Base-by-base conservation (phyloP, 2,329 filamentous ascomycete genomes). In the Penicillium sp. region DNA sequence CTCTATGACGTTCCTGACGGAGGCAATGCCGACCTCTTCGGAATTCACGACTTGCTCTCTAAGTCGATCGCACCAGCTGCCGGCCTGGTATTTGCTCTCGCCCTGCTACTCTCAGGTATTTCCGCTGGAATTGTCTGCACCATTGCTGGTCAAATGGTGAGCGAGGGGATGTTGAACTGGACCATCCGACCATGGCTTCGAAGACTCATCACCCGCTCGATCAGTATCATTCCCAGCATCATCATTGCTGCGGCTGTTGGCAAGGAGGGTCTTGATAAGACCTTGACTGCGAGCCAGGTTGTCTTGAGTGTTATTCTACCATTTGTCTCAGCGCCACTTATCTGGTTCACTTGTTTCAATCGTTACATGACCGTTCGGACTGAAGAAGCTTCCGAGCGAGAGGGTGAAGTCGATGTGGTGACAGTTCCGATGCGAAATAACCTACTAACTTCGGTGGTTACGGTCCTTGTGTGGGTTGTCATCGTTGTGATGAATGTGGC, bases 51-150 rank as follows among this genome's bases (percentile, higher is more conserved):
- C 38, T 79, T 96, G 3, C 83, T 96, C 0, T 82, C 86, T 0
- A 67, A 74, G 0, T 87, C 84, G 53, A 85, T 96, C 50, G 86
- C 88, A 0, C 86, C 87, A 0, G 88, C 84, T 0, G 92, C 91
- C 0, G 92, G 90, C 2, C 90, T 89, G 3, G 79, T 96, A n/a
- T 96, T 96, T 62, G 90, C 90, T 0, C 79, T 95, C 2, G 90
- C 91, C 0, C 78, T 96, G 1, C 82, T 96, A 0, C 83, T 95
- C 0, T 92, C 88, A 0, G 91, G 91, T 9, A 83, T 91, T 13
- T 90, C 87, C 0, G 91, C 91, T 0, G 91, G 91, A 6, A 90
- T 96, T 36, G 88, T 95, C 2, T 95, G 91, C 76, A 96, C 92
- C 1, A 94, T 96, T 64, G 84, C 91, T 0, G 91, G 91, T 0